These are phyloP conservation scores for Digitaria exilis DNA, from an alignment of 202 grass and related monocot genomes.

Conservation along the genomic window DNA sequence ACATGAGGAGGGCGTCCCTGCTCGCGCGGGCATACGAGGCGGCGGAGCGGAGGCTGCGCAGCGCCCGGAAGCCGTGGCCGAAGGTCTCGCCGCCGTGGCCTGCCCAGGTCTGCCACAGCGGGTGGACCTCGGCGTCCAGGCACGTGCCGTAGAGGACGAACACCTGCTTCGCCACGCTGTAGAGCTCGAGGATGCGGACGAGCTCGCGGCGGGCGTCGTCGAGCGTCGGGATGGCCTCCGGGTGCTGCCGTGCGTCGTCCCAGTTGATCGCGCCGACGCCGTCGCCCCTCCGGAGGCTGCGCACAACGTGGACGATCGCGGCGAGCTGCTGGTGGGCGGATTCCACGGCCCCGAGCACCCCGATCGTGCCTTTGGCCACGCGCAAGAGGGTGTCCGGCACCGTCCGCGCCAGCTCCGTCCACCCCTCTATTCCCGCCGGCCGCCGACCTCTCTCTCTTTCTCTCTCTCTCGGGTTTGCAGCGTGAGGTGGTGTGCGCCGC, in stretches of 20 bases:
- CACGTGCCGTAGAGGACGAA: not conserved
- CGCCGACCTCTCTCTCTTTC: not conserved
- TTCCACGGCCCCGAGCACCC: not conserved
- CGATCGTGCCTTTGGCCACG: not conserved
- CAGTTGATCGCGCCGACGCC: no score
- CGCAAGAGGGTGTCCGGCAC: not conserved
- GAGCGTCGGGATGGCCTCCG: not conserved
- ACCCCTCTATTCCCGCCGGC: not conserved
- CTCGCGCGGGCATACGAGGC: not conserved
- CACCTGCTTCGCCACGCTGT: not conserved
- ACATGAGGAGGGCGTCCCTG: not conserved
- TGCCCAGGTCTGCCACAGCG: not conserved
- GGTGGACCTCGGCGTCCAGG: not conserved
- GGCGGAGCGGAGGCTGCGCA: not conserved
- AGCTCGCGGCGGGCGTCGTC: slow-evolving; percentile 13
- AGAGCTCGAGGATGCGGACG: not conserved
- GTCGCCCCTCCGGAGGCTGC: not conserved
- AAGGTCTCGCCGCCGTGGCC: not conserved
- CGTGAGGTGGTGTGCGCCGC: not conserved
- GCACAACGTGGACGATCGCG: not conserved
- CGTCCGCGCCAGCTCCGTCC: not conserved
- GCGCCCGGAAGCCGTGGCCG: not conserved
- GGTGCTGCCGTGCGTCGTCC: not conserved
- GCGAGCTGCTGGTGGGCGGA: not conserved
- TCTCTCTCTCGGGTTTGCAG: not conserved